These are phyloP conservation scores for Flaveria brownii DNA, from an alignment of 129 eudicot genomes.

Conservation along the genomic window DNA sequence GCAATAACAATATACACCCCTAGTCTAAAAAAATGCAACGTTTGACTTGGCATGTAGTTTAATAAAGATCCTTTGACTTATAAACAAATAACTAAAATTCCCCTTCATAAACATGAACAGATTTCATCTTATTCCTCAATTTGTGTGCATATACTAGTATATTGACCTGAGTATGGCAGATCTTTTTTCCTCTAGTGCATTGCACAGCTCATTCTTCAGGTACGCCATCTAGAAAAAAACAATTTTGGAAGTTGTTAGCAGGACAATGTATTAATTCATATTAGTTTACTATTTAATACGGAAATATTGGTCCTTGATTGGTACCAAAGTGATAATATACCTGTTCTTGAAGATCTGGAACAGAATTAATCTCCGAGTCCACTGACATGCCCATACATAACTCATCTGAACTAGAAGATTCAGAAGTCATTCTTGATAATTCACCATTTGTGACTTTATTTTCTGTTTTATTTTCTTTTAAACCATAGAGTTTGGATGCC, in stretches of 20 bases:
- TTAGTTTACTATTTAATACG: not conserved
- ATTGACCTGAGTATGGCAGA: conserved; percentile 78
- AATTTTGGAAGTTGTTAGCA: conserved; percentile 9
- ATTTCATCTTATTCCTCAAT: not conserved
- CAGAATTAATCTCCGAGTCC: conserved; percentile 56
- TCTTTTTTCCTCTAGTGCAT: conserved; percentile 81
- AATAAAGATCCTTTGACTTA: too few species aligned
- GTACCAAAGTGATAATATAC: conserved; percentile 35
- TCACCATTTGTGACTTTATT: conserved; percentile 50
- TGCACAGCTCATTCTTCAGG: conserved; percentile 88
- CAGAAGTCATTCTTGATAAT: conserved; percentile 43
- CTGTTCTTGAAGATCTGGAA: conserved; percentile 91
- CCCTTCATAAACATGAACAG: not conserved
- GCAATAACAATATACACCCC: too few species aligned
- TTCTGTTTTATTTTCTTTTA: conserved; percentile 51
- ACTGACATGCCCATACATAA: conserved; percentile 40
- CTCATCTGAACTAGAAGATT: conserved; percentile 52
- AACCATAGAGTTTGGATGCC: conserved; percentile 71
- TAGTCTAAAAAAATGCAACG: too few species aligned
- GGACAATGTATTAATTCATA: not conserved
- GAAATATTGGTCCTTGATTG: not conserved
- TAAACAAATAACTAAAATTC: too few species aligned
- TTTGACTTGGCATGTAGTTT: too few species aligned
- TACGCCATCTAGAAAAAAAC: conserved; percentile 63
- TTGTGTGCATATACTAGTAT: conserved; percentile 5